A percentile compares a stretch with the other conserved stretches of the same genome.
Conservation (phyloP, 2,329 filamentous ascomycete species). For the Talaromyces sp. region DNA sequence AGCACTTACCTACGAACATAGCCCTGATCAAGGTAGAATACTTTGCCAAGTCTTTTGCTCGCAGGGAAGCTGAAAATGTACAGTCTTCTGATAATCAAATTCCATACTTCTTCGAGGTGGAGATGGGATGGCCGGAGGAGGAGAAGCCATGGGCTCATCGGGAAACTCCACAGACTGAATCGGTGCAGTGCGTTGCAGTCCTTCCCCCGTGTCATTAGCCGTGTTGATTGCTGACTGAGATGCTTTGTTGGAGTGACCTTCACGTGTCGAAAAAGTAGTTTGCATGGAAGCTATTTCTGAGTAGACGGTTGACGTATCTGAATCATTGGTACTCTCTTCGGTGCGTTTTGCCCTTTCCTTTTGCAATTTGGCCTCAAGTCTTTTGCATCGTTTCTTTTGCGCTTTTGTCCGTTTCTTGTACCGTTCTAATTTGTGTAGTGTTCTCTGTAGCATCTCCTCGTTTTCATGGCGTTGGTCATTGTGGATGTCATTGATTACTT, state of each 20-base stretch:
- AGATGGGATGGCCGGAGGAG: neutral
- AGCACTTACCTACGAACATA: neutral
- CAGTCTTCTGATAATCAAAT: neutral
- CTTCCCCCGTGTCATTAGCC: neutral
- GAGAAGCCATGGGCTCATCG: neutral
- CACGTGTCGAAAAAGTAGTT: neutral
- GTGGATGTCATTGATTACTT: constrained; percentile 13
- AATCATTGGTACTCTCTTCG: neutral
- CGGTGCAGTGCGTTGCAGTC: neutral
- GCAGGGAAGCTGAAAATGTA: neutral
- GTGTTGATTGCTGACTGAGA: neutral
- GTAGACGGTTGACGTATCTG: neutral
- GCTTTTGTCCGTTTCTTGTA: constrained; percentile 6
- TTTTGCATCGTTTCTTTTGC: neutral
- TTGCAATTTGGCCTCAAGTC: neutral
- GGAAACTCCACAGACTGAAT: neutral
- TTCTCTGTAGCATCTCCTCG: neutral
- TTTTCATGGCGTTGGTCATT: neutral
- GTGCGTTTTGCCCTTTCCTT: neutral
- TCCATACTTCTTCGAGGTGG: neutral
- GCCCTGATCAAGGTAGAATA: neutral
- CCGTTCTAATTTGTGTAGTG: neutral
- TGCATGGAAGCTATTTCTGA: neutral
- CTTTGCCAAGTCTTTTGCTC: neutral
- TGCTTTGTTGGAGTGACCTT: neutral